Percentiles rank a stretch among this genome's conserved stretches.
Evolutionary conservation across 768 basidiomycete species (phyloP).

Genomic region (Boletus barrowsii): DNA sequence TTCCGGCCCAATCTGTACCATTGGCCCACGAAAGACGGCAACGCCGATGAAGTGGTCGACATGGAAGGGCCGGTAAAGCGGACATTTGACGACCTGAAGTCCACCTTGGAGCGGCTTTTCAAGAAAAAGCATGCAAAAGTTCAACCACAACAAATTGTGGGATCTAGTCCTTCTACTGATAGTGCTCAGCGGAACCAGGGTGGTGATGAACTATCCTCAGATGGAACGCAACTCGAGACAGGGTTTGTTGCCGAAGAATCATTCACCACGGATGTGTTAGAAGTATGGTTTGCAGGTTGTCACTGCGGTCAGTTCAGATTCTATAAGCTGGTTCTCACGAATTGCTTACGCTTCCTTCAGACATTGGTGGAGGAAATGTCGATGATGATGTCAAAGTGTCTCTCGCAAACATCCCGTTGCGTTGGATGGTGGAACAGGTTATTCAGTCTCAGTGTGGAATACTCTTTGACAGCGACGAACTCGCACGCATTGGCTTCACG

Average conservation of each 20-base stretch:
- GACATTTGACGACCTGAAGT: not conserved
- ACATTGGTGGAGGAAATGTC: slow-evolving; percentile 67
- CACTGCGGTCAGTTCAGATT: slow-evolving; percentile 53
- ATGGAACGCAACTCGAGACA: not conserved
- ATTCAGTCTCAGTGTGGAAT: slow-evolving; percentile 57
- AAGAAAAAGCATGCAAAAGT: not conserved
- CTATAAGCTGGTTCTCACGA: not conserved
- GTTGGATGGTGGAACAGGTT: slow-evolving; percentile 78
- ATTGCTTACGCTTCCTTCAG: slow-evolving; percentile 32
- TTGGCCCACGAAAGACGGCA: slow-evolving; percentile 27
- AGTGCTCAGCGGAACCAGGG: not conserved
- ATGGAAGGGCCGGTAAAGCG: not conserved
- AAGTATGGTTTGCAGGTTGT: slow-evolving; percentile 80
- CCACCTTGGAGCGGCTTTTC: not conserved
- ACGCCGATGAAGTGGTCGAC: slow-evolving; percentile 21
- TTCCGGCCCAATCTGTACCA: slow-evolving; percentile 66
- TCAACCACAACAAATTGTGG: not conserved
- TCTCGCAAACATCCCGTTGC: slow-evolving; percentile 60
- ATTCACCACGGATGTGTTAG: slow-evolving; percentile 50
- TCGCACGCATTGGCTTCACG: slow-evolving; percentile 42
- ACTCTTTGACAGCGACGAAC: slow-evolving; percentile 49
- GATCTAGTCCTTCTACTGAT: not conserved
- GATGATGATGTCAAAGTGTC: slow-evolving; percentile 37
- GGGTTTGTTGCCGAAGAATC: not conserved
- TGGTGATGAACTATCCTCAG: not conserved